Evolutionary conservation across 78 protist species (phyloP), one percentile per base, ranked within the genome.

Genomic region (Dictyostelium intermedium): DNA sequence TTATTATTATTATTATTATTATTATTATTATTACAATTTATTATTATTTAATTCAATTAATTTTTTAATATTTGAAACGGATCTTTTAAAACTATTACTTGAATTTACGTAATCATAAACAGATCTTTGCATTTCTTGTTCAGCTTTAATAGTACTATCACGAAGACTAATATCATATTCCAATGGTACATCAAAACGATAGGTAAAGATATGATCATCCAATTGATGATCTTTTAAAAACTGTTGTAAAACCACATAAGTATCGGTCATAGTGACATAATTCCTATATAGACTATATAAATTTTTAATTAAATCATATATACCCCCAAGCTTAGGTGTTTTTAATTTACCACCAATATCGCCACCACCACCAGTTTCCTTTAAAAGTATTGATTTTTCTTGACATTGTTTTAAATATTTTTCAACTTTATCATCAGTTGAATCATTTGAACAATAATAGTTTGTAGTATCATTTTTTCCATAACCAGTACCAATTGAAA

Each of bases 401-500:
- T 66, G 8, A 10, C 9, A 13, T 66, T 63, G 73, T 4, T 66
- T 66, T 66, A 66, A 72, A 72, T 27, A 72, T 5, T 72, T 20
- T 72, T 72, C 79, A 32, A 72, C 79, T 34, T 7, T 72, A 16
- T 34, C 43, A 34, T 72, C 79, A 34, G 79, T 72, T 13, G 16
- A 16, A 32, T 72, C 79, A 34, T 72, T 72, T 72, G 79, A 13
- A 34, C 39, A 72, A 34, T 72, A 34, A 34, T 72, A 72, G 13
- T 72, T 30, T 1, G 45, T 3, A 4, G 20, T 0, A 13, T 32
- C 79, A 14, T 30, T 30, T 34, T 72, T 72, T 9, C 13, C 9
- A 34, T 72, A 72, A 34, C 79, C 79, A 18, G 79, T 72, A 34
- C 79, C 79, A 27, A 72, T 34, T 72, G 79, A 72, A 72, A 72